phyloP scores from a whole-genome alignment of 2,329 filamentous ascomycete species.

The Fusarium pilosicola region DNA sequence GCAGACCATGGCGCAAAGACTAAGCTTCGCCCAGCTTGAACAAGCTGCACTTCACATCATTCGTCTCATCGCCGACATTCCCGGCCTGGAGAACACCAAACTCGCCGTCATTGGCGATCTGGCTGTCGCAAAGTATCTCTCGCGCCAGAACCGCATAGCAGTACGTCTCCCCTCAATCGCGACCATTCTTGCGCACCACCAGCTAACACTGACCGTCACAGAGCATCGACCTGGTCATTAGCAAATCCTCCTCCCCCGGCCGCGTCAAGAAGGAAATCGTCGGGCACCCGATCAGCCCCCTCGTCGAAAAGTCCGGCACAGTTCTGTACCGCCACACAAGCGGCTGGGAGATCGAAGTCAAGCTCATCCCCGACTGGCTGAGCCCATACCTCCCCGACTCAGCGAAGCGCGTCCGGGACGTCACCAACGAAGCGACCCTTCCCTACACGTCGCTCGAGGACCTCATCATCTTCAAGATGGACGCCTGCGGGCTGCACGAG shows the following conservation, averaged over 20 bases:
- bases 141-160: constrained; percentile 22
- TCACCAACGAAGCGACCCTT: constrained; percentile 27
- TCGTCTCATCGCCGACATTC: constrained; percentile 75
- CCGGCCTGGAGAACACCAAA: constrained; percentile 44
- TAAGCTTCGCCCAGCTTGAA: constrained; percentile 60
- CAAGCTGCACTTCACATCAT: constrained; percentile 87
- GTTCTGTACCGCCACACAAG: constrained; percentile 41
- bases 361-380: constrained; percentile 46
- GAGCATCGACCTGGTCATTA: constrained; percentile 46
- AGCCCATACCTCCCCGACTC: constrained; percentile 43
- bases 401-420: constrained; percentile 38
- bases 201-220: neutral
- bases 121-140: constrained; percentile 43
- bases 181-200: rapidly evolving
- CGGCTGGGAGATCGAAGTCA: constrained; percentile 45
- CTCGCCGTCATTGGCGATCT: constrained; percentile 44
- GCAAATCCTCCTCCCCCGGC: constrained; percentile 45
- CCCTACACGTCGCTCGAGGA: constrained; percentile 44
- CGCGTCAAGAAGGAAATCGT: constrained; percentile 45
- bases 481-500: constrained; percentile 44
- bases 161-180: constrained; percentile 11
- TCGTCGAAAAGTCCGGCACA: constrained; percentile 41
- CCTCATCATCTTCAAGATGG: constrained; percentile 44
- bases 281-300: constrained; percentile 44
- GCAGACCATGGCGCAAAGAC: constrained; percentile 36